These are phyloP conservation scores for Aspergillus japonicus DNA, from an alignment of 2,329 filamentous ascomycete genomes.

Conservation along the genomic window DNA sequence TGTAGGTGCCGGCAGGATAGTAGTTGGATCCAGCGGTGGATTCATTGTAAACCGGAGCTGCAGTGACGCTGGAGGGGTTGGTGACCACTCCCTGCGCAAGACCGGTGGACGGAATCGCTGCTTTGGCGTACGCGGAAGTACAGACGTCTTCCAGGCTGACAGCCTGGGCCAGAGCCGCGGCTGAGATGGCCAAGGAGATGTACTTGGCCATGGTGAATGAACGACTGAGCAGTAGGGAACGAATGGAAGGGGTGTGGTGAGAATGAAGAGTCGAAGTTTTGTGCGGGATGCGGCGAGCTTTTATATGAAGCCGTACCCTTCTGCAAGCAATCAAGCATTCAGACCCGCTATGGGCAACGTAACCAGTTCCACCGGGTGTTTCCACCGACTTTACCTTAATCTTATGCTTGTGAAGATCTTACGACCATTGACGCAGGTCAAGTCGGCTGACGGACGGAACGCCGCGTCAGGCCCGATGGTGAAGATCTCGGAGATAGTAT, in stretches of 20 bases:
- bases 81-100: conserved; percentile 1
- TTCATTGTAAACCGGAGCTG: conserved; percentile 3
- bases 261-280: not conserved
- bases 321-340: not conserved
- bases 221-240: not conserved
- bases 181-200: not conserved
- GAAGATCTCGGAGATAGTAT: not conserved
- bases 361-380: not conserved
- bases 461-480: not conserved
- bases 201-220: conserved; percentile 5
- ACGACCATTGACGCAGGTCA: no score
- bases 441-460: not conserved
- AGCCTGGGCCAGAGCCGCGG: conserved; percentile 2
- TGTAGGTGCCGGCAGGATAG: conserved; percentile 16
- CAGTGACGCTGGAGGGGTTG: conserved; percentile 2
- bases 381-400: not conserved
- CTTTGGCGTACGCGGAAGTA: not conserved
- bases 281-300: not conserved
- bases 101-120: not conserved
- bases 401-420: not conserved
- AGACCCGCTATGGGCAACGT: not conserved
- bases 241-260: not conserved
- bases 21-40: conserved; percentile 8
- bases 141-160: conserved; percentile 1
- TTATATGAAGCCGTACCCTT: not conserved